phyloP scores from a whole-genome alignment of 345 rosid species.

The Carallia brachiata region DNA sequence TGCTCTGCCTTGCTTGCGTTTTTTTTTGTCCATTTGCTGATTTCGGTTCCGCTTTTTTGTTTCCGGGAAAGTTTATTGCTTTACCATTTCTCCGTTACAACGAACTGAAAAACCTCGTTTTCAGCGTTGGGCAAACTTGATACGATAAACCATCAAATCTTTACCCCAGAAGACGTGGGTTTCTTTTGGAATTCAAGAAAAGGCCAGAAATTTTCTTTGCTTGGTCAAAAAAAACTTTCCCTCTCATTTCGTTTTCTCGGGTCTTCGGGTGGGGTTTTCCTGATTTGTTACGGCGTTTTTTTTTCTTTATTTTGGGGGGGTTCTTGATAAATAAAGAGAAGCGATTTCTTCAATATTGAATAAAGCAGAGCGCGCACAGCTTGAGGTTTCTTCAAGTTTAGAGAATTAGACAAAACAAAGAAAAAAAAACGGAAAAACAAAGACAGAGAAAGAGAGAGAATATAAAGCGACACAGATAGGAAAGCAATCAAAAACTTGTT shows the following conservation, averaged over 20 bases:
- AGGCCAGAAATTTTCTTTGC: not conserved
- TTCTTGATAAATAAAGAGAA: not conserved
- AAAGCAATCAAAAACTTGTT: not conserved
- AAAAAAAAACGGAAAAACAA: not conserved
- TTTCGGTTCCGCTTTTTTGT: slow-evolving; percentile 7
- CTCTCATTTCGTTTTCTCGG: not conserved
- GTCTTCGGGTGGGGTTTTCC: slow-evolving; percentile 3
- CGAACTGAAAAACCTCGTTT: not conserved
- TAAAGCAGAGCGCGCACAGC: slow-evolving; percentile 27
- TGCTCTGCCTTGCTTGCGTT: not conserved
- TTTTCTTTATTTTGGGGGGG: not conserved
- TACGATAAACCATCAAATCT: slow-evolving; percentile 1
- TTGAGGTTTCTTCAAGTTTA: slow-evolving; percentile 44
- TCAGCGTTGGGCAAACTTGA: not conserved
- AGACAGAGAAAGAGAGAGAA: not conserved
- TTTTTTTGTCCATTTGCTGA: not conserved
- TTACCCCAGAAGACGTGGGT: slow-evolving; percentile 25
- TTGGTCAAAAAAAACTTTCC: not conserved
- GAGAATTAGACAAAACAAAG: not conserved
- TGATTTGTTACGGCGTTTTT: not conserved
- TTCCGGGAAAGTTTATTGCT: slow-evolving; percentile 24
- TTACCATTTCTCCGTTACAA: slow-evolving; percentile 10
- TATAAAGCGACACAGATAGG: not conserved
- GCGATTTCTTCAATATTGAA: slow-evolving; percentile 33
- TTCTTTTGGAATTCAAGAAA: slow-evolving; percentile 22